Evolutionary conservation across 805 yeast genomes (phyloP).

Genomic region (Starmerella apis): DNA sequence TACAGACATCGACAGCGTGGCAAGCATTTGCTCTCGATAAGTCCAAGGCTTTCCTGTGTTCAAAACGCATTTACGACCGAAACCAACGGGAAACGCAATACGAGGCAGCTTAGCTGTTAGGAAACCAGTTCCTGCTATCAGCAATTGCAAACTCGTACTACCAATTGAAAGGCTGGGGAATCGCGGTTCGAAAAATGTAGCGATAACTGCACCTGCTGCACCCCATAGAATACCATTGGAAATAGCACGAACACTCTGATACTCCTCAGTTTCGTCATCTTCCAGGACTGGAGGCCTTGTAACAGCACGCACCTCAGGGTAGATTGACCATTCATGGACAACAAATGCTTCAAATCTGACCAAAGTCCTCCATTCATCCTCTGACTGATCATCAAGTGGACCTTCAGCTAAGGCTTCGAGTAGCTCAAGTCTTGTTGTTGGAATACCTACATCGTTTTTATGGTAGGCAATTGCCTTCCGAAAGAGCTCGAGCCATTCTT

Average conservation of each 20-base stretch:
- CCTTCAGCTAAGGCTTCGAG: constrained; percentile 27
- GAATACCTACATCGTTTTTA: constrained; percentile 41
- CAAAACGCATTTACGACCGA: constrained; percentile 25
- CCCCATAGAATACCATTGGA: constrained; percentile 42
- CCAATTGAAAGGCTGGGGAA: constrained; percentile 43
- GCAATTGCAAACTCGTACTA: constrained; percentile 45
- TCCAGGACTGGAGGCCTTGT: constrained; percentile 42
- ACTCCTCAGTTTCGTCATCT: constrained; percentile 30
- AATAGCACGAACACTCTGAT: constrained; percentile 45
- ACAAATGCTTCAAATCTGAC: constrained; percentile 37
- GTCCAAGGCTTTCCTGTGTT: constrained; percentile 54
- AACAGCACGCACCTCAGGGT: constrained; percentile 51
- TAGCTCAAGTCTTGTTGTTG: constrained; percentile 32
- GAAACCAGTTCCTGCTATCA: constrained; percentile 51
- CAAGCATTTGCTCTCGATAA: constrained; percentile 55
- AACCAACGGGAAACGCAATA: constrained; percentile 5
- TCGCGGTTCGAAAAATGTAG: constrained; percentile 35
- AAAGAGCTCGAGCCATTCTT: constrained; percentile 37
- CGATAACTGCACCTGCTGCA: constrained; percentile 40
- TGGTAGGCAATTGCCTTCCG: constrained; percentile 36
- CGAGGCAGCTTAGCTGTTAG: constrained; percentile 30
- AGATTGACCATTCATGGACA: constrained; percentile 40
- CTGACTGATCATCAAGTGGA: neutral
- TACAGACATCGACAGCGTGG: constrained; percentile 35
- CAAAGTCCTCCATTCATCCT: constrained; percentile 21